A percentile compares a stretch with the other conserved stretches of the same genome.
These are phyloP conservation scores for Starmerella apis DNA, from an alignment of 805 yeast species.

Conservation along the genomic window DNA sequence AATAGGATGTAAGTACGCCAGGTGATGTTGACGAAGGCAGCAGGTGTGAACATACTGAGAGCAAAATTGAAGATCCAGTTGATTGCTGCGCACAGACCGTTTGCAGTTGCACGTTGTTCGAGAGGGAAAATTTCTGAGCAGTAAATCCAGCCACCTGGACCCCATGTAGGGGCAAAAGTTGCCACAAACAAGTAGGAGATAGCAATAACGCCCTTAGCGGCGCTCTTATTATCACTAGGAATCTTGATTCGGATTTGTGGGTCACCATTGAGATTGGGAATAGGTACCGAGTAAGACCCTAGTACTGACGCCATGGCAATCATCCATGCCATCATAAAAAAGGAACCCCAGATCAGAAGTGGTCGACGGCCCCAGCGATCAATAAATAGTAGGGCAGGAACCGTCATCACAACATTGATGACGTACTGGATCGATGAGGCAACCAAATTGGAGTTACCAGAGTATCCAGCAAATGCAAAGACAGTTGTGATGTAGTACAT, in stretches of 20 bases:
- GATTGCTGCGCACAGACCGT: conserved; percentile 60
- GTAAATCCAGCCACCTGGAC: conserved; percentile 67
- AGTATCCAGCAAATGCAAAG: conserved; percentile 40
- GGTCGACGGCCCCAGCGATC: conserved; percentile 60
- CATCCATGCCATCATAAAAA: conserved; percentile 53
- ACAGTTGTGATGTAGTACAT: conserved; percentile 56
- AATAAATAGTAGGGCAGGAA: conserved; percentile 45
- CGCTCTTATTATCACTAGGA: conserved; percentile 28
- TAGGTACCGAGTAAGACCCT: conserved; percentile 28
- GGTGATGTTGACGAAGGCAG: conserved; percentile 44
- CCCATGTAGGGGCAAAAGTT: conserved; percentile 76
- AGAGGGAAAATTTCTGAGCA: conserved; percentile 57
- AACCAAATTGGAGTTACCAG: conserved; percentile 42
- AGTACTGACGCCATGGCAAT: conserved; percentile 47
- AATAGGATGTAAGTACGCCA: conserved; percentile 50
- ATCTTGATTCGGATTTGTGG: conserved; percentile 24
- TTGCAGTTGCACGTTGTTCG: conserved; percentile 63
- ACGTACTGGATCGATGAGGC: conserved; percentile 42
- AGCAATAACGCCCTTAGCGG: conserved; percentile 43
- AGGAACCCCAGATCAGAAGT: conserved; percentile 50
- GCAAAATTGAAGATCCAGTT: conserved; percentile 73
- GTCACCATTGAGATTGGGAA: conserved; percentile 21
- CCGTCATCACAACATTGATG: conserved; percentile 43
- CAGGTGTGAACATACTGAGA: conserved; percentile 55
- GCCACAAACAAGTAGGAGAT: conserved; percentile 53